These are phyloP conservation scores for Diaporthe ampelina DNA, from an alignment of 2,329 filamentous ascomycete genomes.

Conservation along the genomic window DNA sequence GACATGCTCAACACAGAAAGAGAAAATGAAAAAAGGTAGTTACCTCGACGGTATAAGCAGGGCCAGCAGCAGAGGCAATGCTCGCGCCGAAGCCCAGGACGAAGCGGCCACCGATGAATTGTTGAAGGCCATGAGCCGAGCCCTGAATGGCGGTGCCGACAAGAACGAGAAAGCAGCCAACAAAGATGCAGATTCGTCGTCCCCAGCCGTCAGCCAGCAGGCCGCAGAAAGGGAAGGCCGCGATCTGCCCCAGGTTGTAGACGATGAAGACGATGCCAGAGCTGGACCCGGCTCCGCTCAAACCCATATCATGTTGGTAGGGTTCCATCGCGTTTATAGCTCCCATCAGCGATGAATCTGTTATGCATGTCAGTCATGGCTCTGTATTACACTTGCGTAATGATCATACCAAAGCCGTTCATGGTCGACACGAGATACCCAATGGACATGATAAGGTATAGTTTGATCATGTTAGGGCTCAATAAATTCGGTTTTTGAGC, in stretches of 20 bases:
- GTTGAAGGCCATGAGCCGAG: constrained; percentile 53
- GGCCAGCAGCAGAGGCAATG: constrained; percentile 61
- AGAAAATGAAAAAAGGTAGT: neutral
- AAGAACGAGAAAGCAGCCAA: constrained; percentile 59
- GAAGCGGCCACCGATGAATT: constrained; percentile 71
- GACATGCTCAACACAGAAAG: no score
- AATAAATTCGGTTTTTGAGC: constrained; percentile 52
- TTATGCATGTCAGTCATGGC: neutral
- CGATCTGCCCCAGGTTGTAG: constrained; percentile 66
- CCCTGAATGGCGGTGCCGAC: constrained; percentile 62
- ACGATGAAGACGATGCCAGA: constrained; percentile 65
- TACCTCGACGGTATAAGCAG: constrained; percentile 61
- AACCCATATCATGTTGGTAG: constrained; percentile 63
- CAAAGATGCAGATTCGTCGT: constrained; percentile 61
- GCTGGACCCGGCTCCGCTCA: constrained; percentile 51
- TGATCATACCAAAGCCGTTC: constrained; percentile 63
- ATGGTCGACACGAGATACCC: constrained; percentile 62
- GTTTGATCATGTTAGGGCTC: constrained; percentile 52
- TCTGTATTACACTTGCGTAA: no score
- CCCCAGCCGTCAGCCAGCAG: constrained; percentile 62
- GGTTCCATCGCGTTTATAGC: constrained; percentile 66
- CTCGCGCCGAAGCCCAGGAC: constrained; percentile 70
- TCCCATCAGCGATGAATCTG: constrained; percentile 66
- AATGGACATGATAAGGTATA: constrained; percentile 56
- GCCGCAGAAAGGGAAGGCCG: constrained; percentile 61